Evolutionary conservation across 1,284 basidiomycete genomes (phyloP), one percentile per base, ranked within the genome.

Genomic region (Puccinia brachypodii): DNA sequence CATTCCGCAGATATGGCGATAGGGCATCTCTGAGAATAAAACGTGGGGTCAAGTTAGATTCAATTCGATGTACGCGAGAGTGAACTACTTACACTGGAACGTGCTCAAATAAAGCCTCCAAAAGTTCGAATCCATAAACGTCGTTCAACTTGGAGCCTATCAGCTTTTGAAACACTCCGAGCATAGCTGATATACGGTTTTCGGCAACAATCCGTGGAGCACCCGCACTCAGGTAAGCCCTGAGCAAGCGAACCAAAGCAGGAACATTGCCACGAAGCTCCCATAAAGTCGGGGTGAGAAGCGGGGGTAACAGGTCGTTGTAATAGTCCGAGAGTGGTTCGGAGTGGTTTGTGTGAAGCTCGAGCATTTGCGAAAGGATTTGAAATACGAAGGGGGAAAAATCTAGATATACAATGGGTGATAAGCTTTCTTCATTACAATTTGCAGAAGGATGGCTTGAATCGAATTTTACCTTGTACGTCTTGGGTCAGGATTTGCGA

Each of bases 331-430:
- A 95, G 9, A 97, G 88, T 36, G 28, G 86, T 85, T 53, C 83
- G 84, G 6, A 88, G 86, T 0, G 88, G 8, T 80, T 42, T 11
- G 76, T 69, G 85, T 96, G 95, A 11, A 94, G 88, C 84, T 96
- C 94, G 50, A 99, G 91, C 89, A 99, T 94, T 87, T 99, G 96
- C 0, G 95, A 93, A 42, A 98, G 91, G 84, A 99, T 91, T 86
- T 99, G 97, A 89, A 99, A 98, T 75, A 94, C 93, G 86, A 96
- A 99, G 1, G 96, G 96, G 76, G 97, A 93, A 86, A 98, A 99
- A 88, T 98, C 96, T 94, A 86, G 42, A 40, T 69, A 33, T 7
- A 7, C n/a, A 31, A 33, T 56, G 28, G 31, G 9, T 19, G 19
- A 31, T 40, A 9, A 50, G 71, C 31, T 16, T 53, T 77, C 2